Base-by-base conservation (phyloP, 129 eudicot genomes). In the Sambucus nigra region DNA sequence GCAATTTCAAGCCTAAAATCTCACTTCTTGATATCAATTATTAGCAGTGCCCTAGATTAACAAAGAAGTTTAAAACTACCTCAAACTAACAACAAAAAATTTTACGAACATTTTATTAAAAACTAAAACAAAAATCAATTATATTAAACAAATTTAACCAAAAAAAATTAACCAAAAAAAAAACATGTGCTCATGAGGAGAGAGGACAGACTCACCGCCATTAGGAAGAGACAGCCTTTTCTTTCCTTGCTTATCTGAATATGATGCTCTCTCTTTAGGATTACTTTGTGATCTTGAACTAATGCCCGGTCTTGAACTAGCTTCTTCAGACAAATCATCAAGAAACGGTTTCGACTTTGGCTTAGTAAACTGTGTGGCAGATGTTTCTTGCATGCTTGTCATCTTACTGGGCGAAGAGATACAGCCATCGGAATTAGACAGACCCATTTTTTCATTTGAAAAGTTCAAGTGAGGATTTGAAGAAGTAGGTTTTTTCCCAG, bases 201-300 rank as follows among this genome's bases (percentile, higher is more conserved):
- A 25, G 29, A 73, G 51, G 35, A 64, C 19, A 59, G 45, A 73
- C 74, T 70, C 54, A 84, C 97, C 88, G 22, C 57, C 76, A 63
- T 51, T 57, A n/a, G 95, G 86, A 44, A 89, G 81, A 57, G 95
- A 89, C 53, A 67, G 54, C 32, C 93, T 83, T 59, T 78, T 84
- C 65, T 78, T 76, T 69, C 71, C 82, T 33, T 51, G 80, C 53
- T 65, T 76, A 68, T 83, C 72, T 39, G 61, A 35, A 51, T 48
- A 58, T 20, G 75, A 5, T 4, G 84, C 57, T 67, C 86, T 78
- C 65, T 84, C 88, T 70, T 76, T 89, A 45, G 95, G 88, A 65
- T 76, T 84, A 62, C 93, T 81, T 17, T 80, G 93, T 12, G 93
- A 89, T 65, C 93, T 73, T 49, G 80, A 60, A 25, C 63, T 66